Evolutionary conservation across 2,329 filamentous ascomycete genomes (phyloP).

Genomic region (Aaosphaeria arxii): DNA sequence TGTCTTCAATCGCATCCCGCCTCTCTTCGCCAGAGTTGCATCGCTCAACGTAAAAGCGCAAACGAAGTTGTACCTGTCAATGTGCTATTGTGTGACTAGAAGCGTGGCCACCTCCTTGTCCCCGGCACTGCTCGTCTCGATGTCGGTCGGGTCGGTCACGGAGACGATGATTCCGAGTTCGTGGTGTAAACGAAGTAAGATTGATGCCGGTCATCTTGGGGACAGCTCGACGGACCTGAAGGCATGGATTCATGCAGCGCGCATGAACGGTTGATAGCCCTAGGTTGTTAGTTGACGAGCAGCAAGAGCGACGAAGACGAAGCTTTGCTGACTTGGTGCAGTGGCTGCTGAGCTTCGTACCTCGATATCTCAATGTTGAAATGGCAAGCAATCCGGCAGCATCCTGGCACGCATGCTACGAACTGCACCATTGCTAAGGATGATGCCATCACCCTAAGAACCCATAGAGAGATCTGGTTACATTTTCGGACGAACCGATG

Average conservation of each 20-base stretch:
- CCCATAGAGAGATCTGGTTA: too few relatives aligned
- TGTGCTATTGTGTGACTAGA: slow-evolving; percentile 40
- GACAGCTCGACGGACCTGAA: slow-evolving; percentile 43
- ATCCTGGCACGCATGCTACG: too few relatives aligned
- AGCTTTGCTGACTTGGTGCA: too few relatives aligned
- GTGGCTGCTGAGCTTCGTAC: too few relatives aligned
- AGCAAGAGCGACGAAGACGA: too few relatives aligned
- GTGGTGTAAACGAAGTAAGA: slow-evolving; percentile 52
- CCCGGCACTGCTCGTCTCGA: background rate
- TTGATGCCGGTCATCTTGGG: slow-evolving; percentile 56
- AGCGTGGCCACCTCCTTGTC: slow-evolving; percentile 3
- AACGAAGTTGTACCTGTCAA: slow-evolving; percentile 51
- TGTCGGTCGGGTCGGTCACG: slow-evolving; percentile 1
- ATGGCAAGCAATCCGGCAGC: too few relatives aligned
- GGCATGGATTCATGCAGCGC: slow-evolving; percentile 35
- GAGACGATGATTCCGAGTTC: slow-evolving; percentile 51
- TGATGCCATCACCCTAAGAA: too few relatives aligned
- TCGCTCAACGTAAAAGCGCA: slow-evolving; percentile 54
- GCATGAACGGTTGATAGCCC: slow-evolving; percentile 5
- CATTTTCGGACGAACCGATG: too few relatives aligned
- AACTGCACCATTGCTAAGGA: too few relatives aligned
- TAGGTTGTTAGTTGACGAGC: too few relatives aligned
- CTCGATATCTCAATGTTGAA: too few relatives aligned
- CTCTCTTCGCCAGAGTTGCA: slow-evolving; percentile 59
- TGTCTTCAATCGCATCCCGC: slow-evolving; percentile 14